Base-by-base conservation (phyloP, 257 asterid genomes). In the Voacanga thouarsii region DNA sequence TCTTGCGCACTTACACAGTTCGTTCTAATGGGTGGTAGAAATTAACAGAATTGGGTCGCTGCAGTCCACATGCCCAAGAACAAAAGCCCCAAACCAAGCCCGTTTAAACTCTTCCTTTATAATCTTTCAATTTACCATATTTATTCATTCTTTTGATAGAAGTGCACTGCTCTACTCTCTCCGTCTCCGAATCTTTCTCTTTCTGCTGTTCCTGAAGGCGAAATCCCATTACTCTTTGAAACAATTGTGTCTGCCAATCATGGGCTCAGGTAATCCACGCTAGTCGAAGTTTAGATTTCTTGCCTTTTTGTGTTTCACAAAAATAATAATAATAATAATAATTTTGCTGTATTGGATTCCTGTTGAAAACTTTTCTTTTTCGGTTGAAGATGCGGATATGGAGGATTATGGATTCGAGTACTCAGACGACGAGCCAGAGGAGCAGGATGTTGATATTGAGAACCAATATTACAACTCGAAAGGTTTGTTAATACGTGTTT, bases 321-420 rank as follows among this genome's bases (percentile, higher is more conserved):
- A 19, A 12, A 4, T 45, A n/a, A n/a, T n/a, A n/a, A n/a, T n/a
- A n/a, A n/a, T n/a, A n/a, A n/a, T n/a, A n/a, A n/a, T n/a, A n/a
- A n/a, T 44, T 3, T 28, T 12, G 15, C 14, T 47, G 28, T 59
- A 4, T 81, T 74, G 59, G n/a, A 51, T 72, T 51, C 47, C 37
- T 77, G 51, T 79, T 44, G 57, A 23, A 18, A 44, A 76, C 75
- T 57, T 78, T 50, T 37, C 77, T 9, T 26, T 77, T 53, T 73
- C 81, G 74, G 77, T 44, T 76, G 83, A 79, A 93, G 96, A 93
- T 84, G 98, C 97, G 75, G 99, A 96, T 86, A 93, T 96, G 98
- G 99, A 96, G 87, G 98, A 96, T 78, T 96, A 93, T 77, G 99
- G 98, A 53, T 96, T 96, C 79, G 98, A 96, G 90, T 96, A 96